Evolutionary conservation across 495 filamentous ascomycete genomes (phyloP).

Genomic region (Entonaema liquescens): DNA sequence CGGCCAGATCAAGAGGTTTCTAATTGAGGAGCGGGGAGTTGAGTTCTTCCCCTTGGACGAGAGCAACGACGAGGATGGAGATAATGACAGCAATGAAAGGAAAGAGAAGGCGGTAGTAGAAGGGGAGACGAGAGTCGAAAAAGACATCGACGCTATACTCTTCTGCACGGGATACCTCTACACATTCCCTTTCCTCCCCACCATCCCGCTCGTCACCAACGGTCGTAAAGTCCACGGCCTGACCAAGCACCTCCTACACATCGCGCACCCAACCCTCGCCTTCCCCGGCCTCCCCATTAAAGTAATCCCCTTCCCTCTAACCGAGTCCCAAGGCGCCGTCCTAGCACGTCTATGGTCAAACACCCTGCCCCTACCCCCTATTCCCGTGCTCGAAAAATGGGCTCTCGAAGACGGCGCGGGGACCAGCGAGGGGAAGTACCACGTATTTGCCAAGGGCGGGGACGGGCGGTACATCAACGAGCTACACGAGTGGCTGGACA

Average conservation of each 20-base stretch:
- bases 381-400: slow-evolving; percentile 72
- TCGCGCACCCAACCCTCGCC: slow-evolving; percentile 76
- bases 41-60: slow-evolving; percentile 39
- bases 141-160: slow-evolving; percentile 69
- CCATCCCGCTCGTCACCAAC: slow-evolving; percentile 67
- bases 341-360: slow-evolving; percentile 80
- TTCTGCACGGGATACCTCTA: slow-evolving; percentile 82
- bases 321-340: slow-evolving; percentile 80
- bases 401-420: slow-evolving; percentile 50
- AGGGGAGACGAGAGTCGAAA: slow-evolving; percentile 57
- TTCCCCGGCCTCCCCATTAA: slow-evolving; percentile 80
- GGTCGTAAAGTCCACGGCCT: slow-evolving; percentile 73
- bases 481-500: slow-evolving; percentile 65
- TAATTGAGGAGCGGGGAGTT: slow-evolving; percentile 48
- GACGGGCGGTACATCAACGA: slow-evolving; percentile 84
- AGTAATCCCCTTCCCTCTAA: slow-evolving; percentile 82
- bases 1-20: slow-evolving; percentile 53
- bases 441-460: slow-evolving; percentile 69
- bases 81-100: background rate
- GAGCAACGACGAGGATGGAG: background rate
- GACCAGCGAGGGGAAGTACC: slow-evolving; percentile 49
- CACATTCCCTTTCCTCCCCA: slow-evolving; percentile 71
- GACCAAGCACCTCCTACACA: slow-evolving; percentile 83
- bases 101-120: background rate
- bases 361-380: slow-evolving; percentile 68